Evolutionary conservation across 2,329 filamentous ascomycete genomes (phyloP), one percentile per base, ranked within the genome.

Genomic region (Talaromyces sp.): DNA sequence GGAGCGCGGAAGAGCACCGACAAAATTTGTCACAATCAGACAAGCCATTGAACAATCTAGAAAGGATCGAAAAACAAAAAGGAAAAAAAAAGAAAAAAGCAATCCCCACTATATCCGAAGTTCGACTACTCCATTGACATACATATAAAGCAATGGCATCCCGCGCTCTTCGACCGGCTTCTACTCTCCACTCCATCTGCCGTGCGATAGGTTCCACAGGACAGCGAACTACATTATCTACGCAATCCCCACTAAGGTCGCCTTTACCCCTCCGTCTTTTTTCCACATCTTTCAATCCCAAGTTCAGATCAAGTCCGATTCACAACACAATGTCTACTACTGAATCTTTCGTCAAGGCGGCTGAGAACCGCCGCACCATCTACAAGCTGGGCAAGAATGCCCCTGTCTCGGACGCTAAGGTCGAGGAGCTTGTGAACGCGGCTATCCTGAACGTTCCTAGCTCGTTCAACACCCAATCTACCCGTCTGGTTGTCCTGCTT

Each of bases 401-500:
- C 46, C 65, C 70, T 30, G 67, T 73, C 33, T 52, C 69, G 3
- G 72, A 75, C 57, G 61, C 66, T 32, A 63, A 70, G 58, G 64
- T 75, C 51, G 66, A 72, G 45, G 65, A 69, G 44, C 64, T 75
- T 27, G 69, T 75, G 32, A 65, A 72, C 48, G 58, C 66, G 11
- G 80, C 85, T 49, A 78, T 94, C 62, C 78, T 84, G 54, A 80
- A 91, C 71, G 81, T 87, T 1, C 92, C 92, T 37, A 88, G 84
- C 47, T 86, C 87, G 60, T 97, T 96, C 86, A 96, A 97, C 85
- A 89, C 86, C 37, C 92, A 96, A 79, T 86, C 86, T 62, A 88
- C 89, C 62, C 87, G 92, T 54, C 77, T 88, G 53, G 82, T 96
- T 43, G 82, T 96, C 47, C 84, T 97, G 49, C 81, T 94, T 67